These are phyloP conservation scores for Nannochloropsis oceanica DNA, from an alignment of 108 stramenopile species.

Conservation along the genomic window DNA sequence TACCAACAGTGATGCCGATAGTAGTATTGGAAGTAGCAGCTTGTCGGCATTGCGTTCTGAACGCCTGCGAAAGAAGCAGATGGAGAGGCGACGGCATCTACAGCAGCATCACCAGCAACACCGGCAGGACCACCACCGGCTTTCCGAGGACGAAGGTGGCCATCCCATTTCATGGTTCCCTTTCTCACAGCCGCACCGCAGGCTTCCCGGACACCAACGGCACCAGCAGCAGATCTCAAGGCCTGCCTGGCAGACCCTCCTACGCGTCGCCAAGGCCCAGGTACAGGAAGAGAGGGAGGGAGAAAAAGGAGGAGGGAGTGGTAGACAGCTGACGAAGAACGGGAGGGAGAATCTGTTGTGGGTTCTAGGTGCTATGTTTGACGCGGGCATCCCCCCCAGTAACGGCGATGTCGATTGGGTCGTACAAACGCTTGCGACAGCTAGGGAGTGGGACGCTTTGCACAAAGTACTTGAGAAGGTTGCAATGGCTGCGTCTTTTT, in stretches of 20 bases:
- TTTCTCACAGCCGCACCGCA: too few species aligned
- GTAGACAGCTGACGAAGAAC: neutral
- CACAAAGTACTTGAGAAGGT: neutral
- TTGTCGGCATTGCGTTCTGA: too few species aligned
- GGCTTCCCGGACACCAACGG: too few species aligned
- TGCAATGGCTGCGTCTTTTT: neutral
- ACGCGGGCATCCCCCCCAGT: neutral
- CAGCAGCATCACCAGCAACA: too few species aligned
- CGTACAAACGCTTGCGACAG: neutral
- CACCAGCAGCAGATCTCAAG: neutral
- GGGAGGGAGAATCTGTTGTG: neutral
- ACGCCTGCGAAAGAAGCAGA: too few species aligned
- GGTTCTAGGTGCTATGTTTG: neutral
- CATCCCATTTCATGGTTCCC: too few species aligned
- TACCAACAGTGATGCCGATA: too few species aligned
- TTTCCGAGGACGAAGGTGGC: too few species aligned
- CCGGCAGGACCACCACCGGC: too few species aligned
- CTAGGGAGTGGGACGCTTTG: neutral
- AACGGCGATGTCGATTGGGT: neutral
- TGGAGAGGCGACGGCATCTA: too few species aligned
- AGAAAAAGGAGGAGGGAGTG: neutral
- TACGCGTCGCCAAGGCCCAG: neutral
- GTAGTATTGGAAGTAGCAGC: too few species aligned
- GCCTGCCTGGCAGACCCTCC: neutral
- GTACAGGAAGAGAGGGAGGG: neutral